Evolutionary conservation across 2,329 filamentous ascomycete genomes (phyloP).

Genomic region (Aspergillus glaucus): DNA sequence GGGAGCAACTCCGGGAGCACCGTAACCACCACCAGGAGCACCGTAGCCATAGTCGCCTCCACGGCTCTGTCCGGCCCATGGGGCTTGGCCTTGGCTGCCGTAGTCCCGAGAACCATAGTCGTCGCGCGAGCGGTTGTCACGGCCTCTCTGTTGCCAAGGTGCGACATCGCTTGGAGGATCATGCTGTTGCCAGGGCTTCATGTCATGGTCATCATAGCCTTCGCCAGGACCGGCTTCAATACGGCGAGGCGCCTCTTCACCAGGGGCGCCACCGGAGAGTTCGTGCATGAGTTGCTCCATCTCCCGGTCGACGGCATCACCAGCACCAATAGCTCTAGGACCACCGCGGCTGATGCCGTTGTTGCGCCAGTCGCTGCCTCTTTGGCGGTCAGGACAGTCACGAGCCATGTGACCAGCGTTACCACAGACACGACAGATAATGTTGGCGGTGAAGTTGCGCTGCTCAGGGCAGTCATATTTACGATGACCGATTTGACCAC

Average conservation of each 20-base stretch:
- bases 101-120: constrained; percentile 39
- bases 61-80: constrained; percentile 35
- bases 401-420: constrained; percentile 98
- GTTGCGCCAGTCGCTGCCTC: constrained; percentile 88
- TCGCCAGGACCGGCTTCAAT: constrained; percentile 77
- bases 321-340: constrained; percentile 63
- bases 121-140: constrained; percentile 48
- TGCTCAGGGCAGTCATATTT: constrained; percentile 98
- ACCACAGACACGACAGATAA: constrained; percentile 96
- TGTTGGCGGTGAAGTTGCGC: constrained; percentile 97
- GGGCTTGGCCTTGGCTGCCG: constrained; percentile 25
- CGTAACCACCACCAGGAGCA: constrained; percentile 36
- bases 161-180: constrained; percentile 71
- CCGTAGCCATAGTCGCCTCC: constrained; percentile 40
- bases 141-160: constrained; percentile 61
- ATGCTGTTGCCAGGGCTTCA: constrained; percentile 82
- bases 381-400: constrained; percentile 91
- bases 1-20: constrained; percentile 42
- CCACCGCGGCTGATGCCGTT: constrained; percentile 44
- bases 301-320: constrained; percentile 84
- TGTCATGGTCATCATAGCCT: constrained; percentile 45
- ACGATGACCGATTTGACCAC: constrained; percentile 94
- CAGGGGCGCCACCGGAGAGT: constrained; percentile 66
- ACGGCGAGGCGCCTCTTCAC: constrained; percentile 60
- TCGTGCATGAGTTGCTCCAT: constrained; percentile 99